Conservation (phyloP, 2,329 filamentous ascomycete species). For the Tolypocladium endophyticum region DNA sequence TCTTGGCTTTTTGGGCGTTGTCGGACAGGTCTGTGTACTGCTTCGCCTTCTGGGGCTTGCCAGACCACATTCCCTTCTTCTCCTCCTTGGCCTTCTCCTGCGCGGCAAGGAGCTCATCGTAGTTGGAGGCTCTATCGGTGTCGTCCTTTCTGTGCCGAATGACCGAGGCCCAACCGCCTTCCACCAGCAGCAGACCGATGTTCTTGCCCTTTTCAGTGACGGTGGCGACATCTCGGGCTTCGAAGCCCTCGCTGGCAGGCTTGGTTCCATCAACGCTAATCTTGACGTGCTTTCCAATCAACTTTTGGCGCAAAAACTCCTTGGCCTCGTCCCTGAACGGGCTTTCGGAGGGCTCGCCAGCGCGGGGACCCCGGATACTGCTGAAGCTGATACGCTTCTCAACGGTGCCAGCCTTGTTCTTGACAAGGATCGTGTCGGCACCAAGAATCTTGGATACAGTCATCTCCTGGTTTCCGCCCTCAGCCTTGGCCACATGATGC, state of each 20-base stretch:
- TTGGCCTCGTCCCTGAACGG: constrained; percentile 91
- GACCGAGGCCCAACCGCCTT: constrained; percentile 86
- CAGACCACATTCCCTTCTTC: constrained; percentile 89
- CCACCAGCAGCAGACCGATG: constrained; percentile 72
- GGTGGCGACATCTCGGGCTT: constrained; percentile 90
- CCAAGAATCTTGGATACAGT: constrained; percentile 76
- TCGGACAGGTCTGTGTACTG: constrained; percentile 86
- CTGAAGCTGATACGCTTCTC: constrained; percentile 90
- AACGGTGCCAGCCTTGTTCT: constrained; percentile 65
- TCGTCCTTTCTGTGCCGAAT: constrained; percentile 94
- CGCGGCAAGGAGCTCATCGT: constrained; percentile 75
- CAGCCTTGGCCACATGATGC: constrained; percentile 62
- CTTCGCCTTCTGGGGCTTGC: constrained; percentile 75
- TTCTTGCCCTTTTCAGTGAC: constrained; percentile 79
- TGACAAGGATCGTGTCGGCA: constrained; percentile 79
- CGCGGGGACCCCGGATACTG: constrained; percentile 88
- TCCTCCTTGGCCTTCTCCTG: constrained; percentile 77
- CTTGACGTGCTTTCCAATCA: constrained; percentile 93
- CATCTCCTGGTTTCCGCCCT: constrained; percentile 62
- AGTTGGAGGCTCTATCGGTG: constrained; percentile 85
- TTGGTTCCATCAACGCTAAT: constrained; percentile 84
- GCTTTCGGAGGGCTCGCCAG: constrained; percentile 74
- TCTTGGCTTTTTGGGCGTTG: constrained; percentile 87
- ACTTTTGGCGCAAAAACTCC: constrained; percentile 84
- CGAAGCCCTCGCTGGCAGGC: constrained; percentile 79